phyloP scores from a whole-genome alignment of 2,329 filamentous ascomycete genomes.

The Lojkania enalia region DNA sequence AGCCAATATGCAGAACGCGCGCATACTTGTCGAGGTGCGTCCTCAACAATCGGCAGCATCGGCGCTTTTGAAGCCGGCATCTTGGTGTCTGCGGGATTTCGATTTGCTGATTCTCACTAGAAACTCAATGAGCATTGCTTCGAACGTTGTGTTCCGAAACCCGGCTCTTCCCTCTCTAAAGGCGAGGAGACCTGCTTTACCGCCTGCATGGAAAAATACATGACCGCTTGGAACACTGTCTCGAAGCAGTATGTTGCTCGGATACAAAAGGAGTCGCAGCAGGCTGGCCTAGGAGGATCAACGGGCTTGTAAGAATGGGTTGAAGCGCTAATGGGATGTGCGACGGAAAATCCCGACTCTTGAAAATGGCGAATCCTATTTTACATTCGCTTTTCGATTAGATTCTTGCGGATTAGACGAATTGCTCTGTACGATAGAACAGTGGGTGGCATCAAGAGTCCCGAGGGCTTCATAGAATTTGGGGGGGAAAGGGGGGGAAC shows the following conservation, averaged over 20 bases:
- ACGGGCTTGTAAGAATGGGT: slow-evolving; percentile 1
- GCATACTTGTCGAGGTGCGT: slow-evolving; percentile 54
- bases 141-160: slow-evolving; percentile 58
- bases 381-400: too few relatives aligned
- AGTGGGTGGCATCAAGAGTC: too few relatives aligned
- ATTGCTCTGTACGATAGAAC: too few relatives aligned
- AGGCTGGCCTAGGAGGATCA: slow-evolving; percentile 9
- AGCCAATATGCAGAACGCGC: slow-evolving; percentile 56
- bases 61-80: neutral
- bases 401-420: too few relatives aligned
- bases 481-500: too few relatives aligned
- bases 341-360: too few relatives aligned
- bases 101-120: slow-evolving; percentile 33
- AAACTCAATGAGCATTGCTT: slow-evolving; percentile 62
- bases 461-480: too few relatives aligned
- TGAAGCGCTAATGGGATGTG: too few relatives aligned
- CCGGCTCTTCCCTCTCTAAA: slow-evolving; percentile 54
- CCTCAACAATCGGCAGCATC: too few relatives aligned
- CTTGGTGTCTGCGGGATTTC: slow-evolving; percentile 4
- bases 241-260: slow-evolving; percentile 53
- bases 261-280: slow-evolving; percentile 49
- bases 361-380: too few relatives aligned
- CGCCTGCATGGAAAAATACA: slow-evolving; percentile 60
- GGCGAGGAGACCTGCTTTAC: slow-evolving; percentile 56
- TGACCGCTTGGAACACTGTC: slow-evolving; percentile 57